phyloP scores from a whole-genome alignment of 140 eudicot genomes.

The Stevia rebaudiana region DNA sequence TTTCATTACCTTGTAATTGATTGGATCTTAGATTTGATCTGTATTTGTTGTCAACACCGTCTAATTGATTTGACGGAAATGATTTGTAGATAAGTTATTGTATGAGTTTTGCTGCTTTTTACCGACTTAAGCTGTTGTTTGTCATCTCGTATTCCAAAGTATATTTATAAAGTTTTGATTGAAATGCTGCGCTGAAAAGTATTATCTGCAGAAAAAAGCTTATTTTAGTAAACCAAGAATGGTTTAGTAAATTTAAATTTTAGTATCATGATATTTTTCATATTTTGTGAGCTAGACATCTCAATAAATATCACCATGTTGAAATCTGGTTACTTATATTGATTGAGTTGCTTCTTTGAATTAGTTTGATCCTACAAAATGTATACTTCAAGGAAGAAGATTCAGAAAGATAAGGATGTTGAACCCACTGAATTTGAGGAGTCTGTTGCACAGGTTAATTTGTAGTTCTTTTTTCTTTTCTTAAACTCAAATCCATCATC shows the following conservation, averaged over 20 bases:
- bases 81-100: not conserved
- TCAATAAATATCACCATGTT: not conserved
- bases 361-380: slow-evolving; percentile 29
- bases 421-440: slow-evolving; percentile 78
- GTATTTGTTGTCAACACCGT: not conserved
- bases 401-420: slow-evolving; percentile 65
- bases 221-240: not conserved
- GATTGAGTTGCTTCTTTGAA: not conserved
- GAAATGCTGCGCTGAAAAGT: not conserved
- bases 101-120: not conserved
- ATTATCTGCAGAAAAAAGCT: too few relatives aligned
- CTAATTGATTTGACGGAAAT: not conserved
- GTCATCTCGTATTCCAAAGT: not conserved
- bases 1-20: not conserved
- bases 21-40: not conserved
- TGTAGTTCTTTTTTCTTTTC: not conserved
- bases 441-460: slow-evolving; percentile 61
- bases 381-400: slow-evolving; percentile 61
- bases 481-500: not conserved
- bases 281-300: not conserved
- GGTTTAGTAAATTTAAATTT: not conserved
- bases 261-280: not conserved
- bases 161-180: not conserved
- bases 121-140: not conserved
- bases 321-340: not conserved